phyloP scores from a whole-genome alignment of 352 stramenopile species.

The Pseudoperonospora humuli region DNA sequence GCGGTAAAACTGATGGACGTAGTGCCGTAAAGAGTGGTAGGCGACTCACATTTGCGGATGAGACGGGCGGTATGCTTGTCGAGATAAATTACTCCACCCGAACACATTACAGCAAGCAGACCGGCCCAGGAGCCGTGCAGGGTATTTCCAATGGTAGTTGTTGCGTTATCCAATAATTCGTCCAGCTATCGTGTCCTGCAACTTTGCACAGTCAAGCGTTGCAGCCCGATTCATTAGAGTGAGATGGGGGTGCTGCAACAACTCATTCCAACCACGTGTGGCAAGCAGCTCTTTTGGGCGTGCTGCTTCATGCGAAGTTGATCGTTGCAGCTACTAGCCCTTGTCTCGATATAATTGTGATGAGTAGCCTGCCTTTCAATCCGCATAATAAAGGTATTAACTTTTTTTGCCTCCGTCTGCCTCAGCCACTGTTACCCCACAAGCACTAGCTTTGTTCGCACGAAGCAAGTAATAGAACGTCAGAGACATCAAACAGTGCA shows the following conservation, averaged over 20 bases:
- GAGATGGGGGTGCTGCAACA: too few relatives aligned
- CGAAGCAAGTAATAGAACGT: neutral
- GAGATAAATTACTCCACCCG: too few relatives aligned
- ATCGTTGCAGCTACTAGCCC: too few relatives aligned
- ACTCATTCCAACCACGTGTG: too few relatives aligned
- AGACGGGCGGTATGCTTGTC: slow-evolving; percentile 43
- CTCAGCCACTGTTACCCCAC: neutral
- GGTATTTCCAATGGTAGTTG: slow-evolving; percentile 21
- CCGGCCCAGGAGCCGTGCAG: slow-evolving; percentile 22
- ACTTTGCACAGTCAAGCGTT: too few relatives aligned
- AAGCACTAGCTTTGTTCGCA: neutral
- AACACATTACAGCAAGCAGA: slow-evolving; percentile 78
- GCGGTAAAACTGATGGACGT: slow-evolving; percentile 1
- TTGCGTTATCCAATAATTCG: slow-evolving; percentile 15
- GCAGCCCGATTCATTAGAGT: too few relatives aligned
- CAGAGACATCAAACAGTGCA: neutral
- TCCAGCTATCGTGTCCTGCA: neutral
- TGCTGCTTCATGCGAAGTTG: too few relatives aligned
- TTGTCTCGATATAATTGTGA: too few relatives aligned
- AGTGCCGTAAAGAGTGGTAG: slow-evolving; percentile 25
- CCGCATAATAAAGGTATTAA: too few relatives aligned
- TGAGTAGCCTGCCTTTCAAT: too few relatives aligned
- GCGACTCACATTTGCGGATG: slow-evolving; percentile 57
- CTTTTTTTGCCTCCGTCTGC: neutral
- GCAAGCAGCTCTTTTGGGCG: too few relatives aligned